Conservation (phyloP, 805 yeast genomes). For the Yamadazyma endophytica region DNA sequence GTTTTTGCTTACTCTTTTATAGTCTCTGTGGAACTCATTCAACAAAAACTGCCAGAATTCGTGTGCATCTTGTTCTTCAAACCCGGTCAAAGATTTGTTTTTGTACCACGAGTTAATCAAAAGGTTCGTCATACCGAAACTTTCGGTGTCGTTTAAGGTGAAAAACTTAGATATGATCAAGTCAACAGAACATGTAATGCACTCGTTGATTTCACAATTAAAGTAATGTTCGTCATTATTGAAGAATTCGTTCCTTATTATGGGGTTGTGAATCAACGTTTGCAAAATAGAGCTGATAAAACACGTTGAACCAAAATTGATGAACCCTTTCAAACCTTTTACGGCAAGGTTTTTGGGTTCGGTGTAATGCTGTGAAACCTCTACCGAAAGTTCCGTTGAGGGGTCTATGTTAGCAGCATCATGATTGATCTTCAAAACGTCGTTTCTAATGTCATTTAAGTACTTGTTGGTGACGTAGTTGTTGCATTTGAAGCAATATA, state of each 20-base stretch:
- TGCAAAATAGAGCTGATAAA: conserved; percentile 94
- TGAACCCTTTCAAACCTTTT: conserved; percentile 82
- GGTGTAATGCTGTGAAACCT: conserved; percentile 11
- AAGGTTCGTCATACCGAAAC: conserved; percentile 78
- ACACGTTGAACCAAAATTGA: conserved; percentile 96
- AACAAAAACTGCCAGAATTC: conserved; percentile 93
- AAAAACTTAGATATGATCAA: conserved; percentile 72
- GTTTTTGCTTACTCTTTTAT: conserved; percentile 14
- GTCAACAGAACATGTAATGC: conserved; percentile 85
- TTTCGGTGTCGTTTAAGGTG: conserved; percentile 55
- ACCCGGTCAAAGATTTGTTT: conserved; percentile 84
- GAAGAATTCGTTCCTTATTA: conserved; percentile 72
- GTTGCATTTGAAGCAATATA: conserved; percentile 77
- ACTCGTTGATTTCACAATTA: conserved; percentile 47
- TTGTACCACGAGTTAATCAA: conserved; percentile 86
- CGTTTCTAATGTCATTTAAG: conserved; percentile 49
- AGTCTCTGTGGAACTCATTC: conserved; percentile 67
- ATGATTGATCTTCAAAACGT: conserved; percentile 7
- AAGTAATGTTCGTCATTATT: conserved; percentile 61
- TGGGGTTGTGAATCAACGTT: conserved; percentile 85
- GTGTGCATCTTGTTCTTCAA: conserved; percentile 97
- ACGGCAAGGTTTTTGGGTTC: conserved; percentile 52
- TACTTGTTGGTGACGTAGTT: conserved; percentile 62
- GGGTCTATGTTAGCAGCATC: neutral
- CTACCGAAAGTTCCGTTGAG: neutral